Evolutionary conservation across 257 asterid species (phyloP).

Genomic region (Eucommia ulmoides): DNA sequence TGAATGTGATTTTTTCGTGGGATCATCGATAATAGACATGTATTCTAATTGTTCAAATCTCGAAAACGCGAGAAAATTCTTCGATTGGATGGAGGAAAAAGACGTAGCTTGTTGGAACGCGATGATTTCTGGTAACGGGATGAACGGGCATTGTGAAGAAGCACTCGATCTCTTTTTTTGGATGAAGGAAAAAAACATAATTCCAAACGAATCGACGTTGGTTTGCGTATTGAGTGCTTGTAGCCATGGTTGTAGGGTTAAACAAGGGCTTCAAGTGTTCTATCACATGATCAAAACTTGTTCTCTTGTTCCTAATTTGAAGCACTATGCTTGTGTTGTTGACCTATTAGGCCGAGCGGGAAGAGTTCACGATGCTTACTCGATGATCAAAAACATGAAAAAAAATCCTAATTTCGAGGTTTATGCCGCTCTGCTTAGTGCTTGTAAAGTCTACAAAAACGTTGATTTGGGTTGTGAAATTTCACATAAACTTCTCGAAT

Average conservation of each 20-base stretch:
- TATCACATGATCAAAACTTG: slow-evolving; percentile 25
- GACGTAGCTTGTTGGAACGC: slow-evolving; percentile 56
- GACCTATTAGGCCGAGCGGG: slow-evolving; percentile 61
- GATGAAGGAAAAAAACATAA: slow-evolving; percentile 23
- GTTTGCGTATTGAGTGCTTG: slow-evolving; percentile 45
- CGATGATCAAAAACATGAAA: slow-evolving; percentile 24
- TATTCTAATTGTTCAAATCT: slow-evolving; percentile 38
- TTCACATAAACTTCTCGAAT: slow-evolving; percentile 21
- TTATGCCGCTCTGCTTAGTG: slow-evolving; percentile 34
- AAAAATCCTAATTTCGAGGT: slow-evolving; percentile 22
- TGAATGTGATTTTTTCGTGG: slow-evolving; percentile 30
- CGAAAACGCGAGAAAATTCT: slow-evolving; percentile 20
- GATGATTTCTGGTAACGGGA: slow-evolving; percentile 44
- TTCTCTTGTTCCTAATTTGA: slow-evolving; percentile 26
- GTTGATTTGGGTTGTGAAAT: slow-evolving; percentile 31
- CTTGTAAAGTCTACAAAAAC: slow-evolving; percentile 34
- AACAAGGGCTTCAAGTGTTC: slow-evolving; percentile 38
- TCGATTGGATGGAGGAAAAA: slow-evolving; percentile 24
- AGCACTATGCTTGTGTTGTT: slow-evolving; percentile 44
- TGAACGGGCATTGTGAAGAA: slow-evolving; percentile 30
- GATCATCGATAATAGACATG: slow-evolving; percentile 44
- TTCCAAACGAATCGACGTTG: slow-evolving; percentile 37
- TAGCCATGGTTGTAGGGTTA: no score
- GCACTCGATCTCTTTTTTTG: slow-evolving; percentile 24
- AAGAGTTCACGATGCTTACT: slow-evolving; percentile 30